Conservation (phyloP, 2,329 filamentous ascomycete species). For the Ceratocystis variospora region DNA sequence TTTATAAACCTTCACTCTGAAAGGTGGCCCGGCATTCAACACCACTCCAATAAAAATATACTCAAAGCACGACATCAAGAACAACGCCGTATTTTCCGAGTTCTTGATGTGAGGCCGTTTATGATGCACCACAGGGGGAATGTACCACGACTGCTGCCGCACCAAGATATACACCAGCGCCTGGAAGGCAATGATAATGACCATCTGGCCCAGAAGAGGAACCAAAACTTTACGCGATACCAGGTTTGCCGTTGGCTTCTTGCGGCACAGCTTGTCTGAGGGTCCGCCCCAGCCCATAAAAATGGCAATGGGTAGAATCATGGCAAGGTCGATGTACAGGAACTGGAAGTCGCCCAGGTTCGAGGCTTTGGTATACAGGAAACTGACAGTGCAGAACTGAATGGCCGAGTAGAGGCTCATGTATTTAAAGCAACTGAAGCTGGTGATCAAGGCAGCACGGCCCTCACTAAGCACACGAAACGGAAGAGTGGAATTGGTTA, state of each 20-base stretch:
- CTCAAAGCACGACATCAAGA: conserved; percentile 83
- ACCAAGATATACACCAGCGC: conserved; percentile 60
- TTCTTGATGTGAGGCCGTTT: conserved; percentile 78
- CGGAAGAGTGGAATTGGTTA: background rate
- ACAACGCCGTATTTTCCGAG: conserved; percentile 84
- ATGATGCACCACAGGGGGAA: conserved; percentile 61
- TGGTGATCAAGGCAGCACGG: conserved; percentile 87
- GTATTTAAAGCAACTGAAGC: conserved; percentile 99
- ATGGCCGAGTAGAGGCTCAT: conserved; percentile 99
- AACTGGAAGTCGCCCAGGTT: conserved; percentile 98
- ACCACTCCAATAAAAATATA: conserved; percentile 86
- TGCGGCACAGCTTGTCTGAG: conserved; percentile 60
- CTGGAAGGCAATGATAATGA: conserved; percentile 66
- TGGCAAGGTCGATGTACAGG: conserved; percentile 79
- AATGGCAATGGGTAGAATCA: conserved; percentile 91
- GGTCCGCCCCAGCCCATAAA: conserved; percentile 98
- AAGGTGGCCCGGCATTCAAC: conserved; percentile 80
- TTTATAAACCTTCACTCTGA: conserved; percentile 62
- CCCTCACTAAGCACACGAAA: conserved; percentile 43
- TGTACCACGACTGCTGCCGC: conserved; percentile 64
- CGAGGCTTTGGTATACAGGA: conserved; percentile 83
- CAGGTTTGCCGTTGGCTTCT: conserved; percentile 80
- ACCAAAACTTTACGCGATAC: conserved; percentile 86
- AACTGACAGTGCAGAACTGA: conserved; percentile 93
- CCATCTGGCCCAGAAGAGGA: conserved; percentile 78